These are phyloP conservation scores for Aphanocladium album DNA, from an alignment of 2,329 filamentous ascomycete genomes.

Conservation along the genomic window DNA sequence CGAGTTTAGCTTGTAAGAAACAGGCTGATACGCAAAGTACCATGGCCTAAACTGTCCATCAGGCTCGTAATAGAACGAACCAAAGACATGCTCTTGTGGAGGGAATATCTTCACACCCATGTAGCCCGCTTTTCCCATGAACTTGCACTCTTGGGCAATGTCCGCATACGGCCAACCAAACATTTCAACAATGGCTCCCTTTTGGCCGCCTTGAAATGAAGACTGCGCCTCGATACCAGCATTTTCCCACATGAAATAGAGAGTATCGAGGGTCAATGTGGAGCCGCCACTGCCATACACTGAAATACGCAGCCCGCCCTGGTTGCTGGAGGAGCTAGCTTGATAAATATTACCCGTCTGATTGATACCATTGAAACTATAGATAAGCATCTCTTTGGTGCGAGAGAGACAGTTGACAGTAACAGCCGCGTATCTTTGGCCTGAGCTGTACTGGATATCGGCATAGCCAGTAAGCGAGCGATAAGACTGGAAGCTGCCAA, in stretches of 20 bases:
- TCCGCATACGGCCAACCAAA: slow-evolving; percentile 9
- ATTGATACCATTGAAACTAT: slow-evolving; percentile 6
- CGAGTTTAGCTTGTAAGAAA: slow-evolving; percentile 3
- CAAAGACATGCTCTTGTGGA: slow-evolving; percentile 1
- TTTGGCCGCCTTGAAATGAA: not conserved
- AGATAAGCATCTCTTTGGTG: not conserved
- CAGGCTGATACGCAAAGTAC: slow-evolving; percentile 9
- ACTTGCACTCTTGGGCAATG: slow-evolving; percentile 4
- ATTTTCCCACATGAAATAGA: slow-evolving; percentile 8
- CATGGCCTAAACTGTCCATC: slow-evolving; percentile 6
- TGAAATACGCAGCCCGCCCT: not conserved
- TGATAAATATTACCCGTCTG: slow-evolving; percentile 6
- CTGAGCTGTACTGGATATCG: slow-evolving; percentile 4
- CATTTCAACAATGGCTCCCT: slow-evolving; percentile 5
- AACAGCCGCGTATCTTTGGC: not conserved
- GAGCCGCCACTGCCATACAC: slow-evolving; percentile 1
- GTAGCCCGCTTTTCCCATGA: not conserved
- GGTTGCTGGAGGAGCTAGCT: not conserved
- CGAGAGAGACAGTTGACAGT: slow-evolving; percentile 1
- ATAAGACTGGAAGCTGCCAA: slow-evolving; percentile 6
- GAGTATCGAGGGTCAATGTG: not conserved
- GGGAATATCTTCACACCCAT: slow-evolving; percentile 7
- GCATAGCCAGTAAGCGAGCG: slow-evolving; percentile 2
- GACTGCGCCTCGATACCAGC: not conserved
- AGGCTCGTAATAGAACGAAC: slow-evolving; percentile 1